A percentile compares a stretch with the other conserved stretches of the same genome.
Conservation (phyloP, 306 rosid genomes). For the Ziziphus jujuba region DNA sequence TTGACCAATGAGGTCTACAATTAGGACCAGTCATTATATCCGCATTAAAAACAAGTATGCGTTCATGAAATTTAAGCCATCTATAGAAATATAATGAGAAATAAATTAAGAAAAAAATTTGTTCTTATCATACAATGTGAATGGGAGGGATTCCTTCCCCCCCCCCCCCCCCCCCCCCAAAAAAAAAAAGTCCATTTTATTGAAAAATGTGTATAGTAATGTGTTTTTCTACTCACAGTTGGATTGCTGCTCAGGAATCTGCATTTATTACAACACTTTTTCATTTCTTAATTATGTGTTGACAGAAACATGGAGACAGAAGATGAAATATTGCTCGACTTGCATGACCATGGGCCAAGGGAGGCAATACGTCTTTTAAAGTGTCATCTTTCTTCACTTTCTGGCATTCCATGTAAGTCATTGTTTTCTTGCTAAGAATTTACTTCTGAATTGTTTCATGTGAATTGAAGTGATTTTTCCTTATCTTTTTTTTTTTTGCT, state of each 20-base stretch:
- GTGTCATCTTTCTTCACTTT: conserved; percentile 61
- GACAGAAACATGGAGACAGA: conserved; percentile 45
- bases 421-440: neutral
- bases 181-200: no score
- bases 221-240: no score
- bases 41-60: no score
- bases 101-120: no score
- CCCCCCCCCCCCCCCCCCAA: no score
- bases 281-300: conserved; percentile 18
- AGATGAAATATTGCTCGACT: conserved; percentile 61
- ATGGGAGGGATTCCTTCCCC: no score
- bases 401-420: conserved; percentile 66
- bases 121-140: no score
- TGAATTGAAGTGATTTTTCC: conserved; percentile 8
- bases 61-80: no score
- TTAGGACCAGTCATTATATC: no score
- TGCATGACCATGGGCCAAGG: conserved; percentile 51
- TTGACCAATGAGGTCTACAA: no score
- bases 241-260: neutral
- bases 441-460: neutral
- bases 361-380: conserved; percentile 59
- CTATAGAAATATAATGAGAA: no score
- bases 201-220: no score
- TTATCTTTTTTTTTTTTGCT: conserved; percentile 25
- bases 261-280: conserved; percentile 2